Conservation (phyloP, 805 yeast species). For the Pichia gijzeniarum region DNA sequence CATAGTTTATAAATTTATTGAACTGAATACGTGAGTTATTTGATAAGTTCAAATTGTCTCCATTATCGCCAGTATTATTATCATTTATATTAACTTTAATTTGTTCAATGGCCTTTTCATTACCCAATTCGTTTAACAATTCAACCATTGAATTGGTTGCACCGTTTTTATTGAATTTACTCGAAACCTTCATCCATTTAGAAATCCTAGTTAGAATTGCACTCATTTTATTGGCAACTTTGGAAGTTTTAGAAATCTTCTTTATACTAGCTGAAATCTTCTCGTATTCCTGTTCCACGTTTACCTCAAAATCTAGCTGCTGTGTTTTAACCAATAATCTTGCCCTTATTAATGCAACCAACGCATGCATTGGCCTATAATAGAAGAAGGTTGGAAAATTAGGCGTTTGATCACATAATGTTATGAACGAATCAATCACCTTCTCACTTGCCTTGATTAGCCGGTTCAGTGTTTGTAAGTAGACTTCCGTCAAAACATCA, state of each 20-base stretch:
- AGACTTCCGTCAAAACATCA: slow-evolving; percentile 29
- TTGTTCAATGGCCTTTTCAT: slow-evolving; percentile 39
- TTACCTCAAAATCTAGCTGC: slow-evolving; percentile 29
- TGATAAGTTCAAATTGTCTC: slow-evolving; percentile 25
- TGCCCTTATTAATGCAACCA: slow-evolving; percentile 42
- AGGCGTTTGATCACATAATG: slow-evolving; percentile 33
- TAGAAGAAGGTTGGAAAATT: slow-evolving; percentile 46
- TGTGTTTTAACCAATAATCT: slow-evolving; percentile 40
- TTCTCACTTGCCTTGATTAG: slow-evolving; percentile 41
- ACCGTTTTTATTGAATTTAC: slow-evolving; percentile 37
- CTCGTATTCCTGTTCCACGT: slow-evolving; percentile 29
- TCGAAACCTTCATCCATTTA: slow-evolving; percentile 35
- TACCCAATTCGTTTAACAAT: slow-evolving; percentile 47
- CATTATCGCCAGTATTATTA: slow-evolving; percentile 26
- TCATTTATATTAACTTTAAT: slow-evolving; percentile 17
- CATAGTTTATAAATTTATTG: slow-evolving; percentile 21
- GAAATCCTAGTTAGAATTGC: slow-evolving; percentile 31
- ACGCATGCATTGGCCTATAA: slow-evolving; percentile 48
- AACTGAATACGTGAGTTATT: slow-evolving; percentile 27
- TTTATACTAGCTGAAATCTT: slow-evolving; percentile 23
- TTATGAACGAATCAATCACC: slow-evolving; percentile 39
- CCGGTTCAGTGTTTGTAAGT: slow-evolving; percentile 34
- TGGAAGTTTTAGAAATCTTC: slow-evolving; percentile 20
- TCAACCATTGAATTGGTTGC: slow-evolving; percentile 51
- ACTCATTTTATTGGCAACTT: slow-evolving; percentile 32